Conservation (phyloP, 1,284 basidiomycete genomes). For the Leucoagaricus sp. region DNA sequence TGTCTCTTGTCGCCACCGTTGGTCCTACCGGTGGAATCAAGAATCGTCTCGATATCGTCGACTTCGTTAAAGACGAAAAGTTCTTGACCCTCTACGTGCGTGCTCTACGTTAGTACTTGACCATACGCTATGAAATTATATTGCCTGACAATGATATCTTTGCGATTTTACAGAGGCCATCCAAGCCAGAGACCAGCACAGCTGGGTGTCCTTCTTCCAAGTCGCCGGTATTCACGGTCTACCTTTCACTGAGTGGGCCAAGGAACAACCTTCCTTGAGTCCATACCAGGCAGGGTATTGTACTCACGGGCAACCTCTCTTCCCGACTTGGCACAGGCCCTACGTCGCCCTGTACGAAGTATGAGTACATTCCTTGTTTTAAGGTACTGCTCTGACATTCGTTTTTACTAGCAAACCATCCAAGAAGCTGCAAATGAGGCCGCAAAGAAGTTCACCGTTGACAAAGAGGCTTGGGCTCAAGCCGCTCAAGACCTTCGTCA, state of each 20-base stretch:
- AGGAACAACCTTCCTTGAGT: conserved; percentile 22
- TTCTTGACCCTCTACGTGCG: conserved; percentile 51
- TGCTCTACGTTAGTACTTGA: conserved; percentile 37
- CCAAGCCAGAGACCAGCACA: conserved; percentile 28
- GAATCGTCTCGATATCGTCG: conserved; percentile 43
- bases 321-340: conserved; percentile 56
- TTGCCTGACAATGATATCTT: too few species aligned
- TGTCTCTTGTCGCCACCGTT: conserved; percentile 5
- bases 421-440: conserved; percentile 38
- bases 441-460: conserved; percentile 39
- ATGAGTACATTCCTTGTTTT: conserved; percentile 4
- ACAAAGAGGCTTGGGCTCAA: conserved; percentile 34
- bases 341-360: conserved; percentile 52
- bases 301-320: conserved; percentile 50
- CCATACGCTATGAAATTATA: too few species aligned
- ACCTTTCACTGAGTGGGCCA: conserved; percentile 46
- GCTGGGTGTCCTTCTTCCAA: conserved; percentile 42
- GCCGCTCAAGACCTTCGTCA: conserved; percentile 43
- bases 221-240: conserved; percentile 51
- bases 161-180: conserved; percentile 32
- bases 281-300: conserved; percentile 45
- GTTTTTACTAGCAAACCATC: conserved; percentile 42
- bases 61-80: conserved; percentile 43
- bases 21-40: conserved; percentile 9
- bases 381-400: not conserved